These are phyloP conservation scores for Sporothrix luriei DNA, from an alignment of 2,329 filamentous ascomycete genomes.

Conservation along the genomic window DNA sequence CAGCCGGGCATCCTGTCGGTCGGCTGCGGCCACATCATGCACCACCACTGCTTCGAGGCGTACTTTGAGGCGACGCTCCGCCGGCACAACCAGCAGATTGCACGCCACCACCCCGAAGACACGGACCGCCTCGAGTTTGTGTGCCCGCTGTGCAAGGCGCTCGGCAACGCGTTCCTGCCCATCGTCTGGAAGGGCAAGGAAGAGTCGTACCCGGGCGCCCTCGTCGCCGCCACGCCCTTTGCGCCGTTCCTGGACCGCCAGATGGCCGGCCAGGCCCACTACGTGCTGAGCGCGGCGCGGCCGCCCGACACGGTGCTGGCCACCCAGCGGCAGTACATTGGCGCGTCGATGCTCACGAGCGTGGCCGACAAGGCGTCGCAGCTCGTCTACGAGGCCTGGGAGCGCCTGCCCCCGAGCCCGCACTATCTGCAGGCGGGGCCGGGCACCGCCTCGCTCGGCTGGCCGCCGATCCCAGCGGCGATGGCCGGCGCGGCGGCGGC, in stretches of 20 bases:
- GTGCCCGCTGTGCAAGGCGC: conserved; percentile 92
- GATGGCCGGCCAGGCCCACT: conserved; percentile 50
- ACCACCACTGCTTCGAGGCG: conserved; percentile 90
- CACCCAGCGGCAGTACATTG: conserved; percentile 47
- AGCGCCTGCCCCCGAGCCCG: conserved; percentile 35
- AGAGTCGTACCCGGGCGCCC: conserved; percentile 74
- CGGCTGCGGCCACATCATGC: conserved; percentile 98
- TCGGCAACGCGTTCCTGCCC: conserved; percentile 92
- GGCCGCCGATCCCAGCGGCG: conserved; percentile 28
- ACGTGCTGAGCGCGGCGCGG: conserved; percentile 45
- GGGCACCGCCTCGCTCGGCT: conserved; percentile 20
- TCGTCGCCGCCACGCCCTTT: conserved; percentile 63
- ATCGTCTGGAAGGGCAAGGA: conserved; percentile 94
- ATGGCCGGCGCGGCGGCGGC: conserved; percentile 24
- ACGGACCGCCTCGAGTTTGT: conserved; percentile 83
- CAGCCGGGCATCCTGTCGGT: conserved; percentile 78
- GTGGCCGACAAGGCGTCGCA: conserved; percentile 47
- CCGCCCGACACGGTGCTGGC: conserved; percentile 44
- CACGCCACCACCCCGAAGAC: conserved; percentile 87
- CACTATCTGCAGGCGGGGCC: conserved; percentile 38
- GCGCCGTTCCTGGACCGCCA: conserved; percentile 67
- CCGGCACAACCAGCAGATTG: conserved; percentile 88
- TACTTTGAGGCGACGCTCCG: conserved; percentile 83
- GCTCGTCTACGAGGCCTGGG: conserved; percentile 49
- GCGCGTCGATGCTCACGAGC: conserved; percentile 45